Conservation (phyloP, 345 rosid species). For the Ceriops tagal region DNA sequence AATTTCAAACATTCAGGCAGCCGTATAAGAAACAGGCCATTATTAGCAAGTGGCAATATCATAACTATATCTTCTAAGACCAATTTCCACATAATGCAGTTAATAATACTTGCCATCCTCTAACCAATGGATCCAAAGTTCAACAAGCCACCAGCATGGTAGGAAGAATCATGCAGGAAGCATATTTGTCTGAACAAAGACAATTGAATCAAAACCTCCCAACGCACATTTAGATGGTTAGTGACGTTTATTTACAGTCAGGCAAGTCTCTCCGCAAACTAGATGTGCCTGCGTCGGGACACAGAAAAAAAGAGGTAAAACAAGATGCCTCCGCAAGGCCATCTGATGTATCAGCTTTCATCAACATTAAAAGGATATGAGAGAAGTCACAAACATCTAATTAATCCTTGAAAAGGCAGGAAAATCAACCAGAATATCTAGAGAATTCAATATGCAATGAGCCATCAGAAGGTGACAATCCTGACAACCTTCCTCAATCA, state of each 20-base stretch:
- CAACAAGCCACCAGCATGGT: constrained; percentile 1
- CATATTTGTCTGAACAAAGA: not conserved
- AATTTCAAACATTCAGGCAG: no score
- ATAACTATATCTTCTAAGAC: no score
- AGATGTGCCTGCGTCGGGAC: not conserved
- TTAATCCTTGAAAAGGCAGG: constrained; percentile 59
- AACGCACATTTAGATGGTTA: not conserved
- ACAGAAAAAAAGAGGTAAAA: not conserved
- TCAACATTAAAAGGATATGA: constrained; percentile 89
- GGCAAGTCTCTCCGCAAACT: not conserved
- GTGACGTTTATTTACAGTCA: not conserved
- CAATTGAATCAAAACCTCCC: not conserved
- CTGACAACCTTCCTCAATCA: constrained; percentile 85
- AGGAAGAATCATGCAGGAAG: not conserved
- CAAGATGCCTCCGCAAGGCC: constrained; percentile 50
- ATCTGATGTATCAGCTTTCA: constrained; percentile 63
- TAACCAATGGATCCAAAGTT: not conserved
- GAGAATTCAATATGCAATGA: constrained; percentile 79
- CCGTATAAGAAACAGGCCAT: no score
- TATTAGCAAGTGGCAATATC: no score
- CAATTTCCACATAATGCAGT: not conserved
- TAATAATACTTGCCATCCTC: not conserved
- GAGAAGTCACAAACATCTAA: constrained; percentile 75
- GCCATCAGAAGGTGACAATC: constrained; percentile 77
- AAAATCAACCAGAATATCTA: constrained; percentile 77